A percentile compares a stretch with the other conserved stretches of the same genome.
Conservation (phyloP, 2,329 filamentous ascomycete genomes). For the Neoscytalidium dimidiatum region DNA sequence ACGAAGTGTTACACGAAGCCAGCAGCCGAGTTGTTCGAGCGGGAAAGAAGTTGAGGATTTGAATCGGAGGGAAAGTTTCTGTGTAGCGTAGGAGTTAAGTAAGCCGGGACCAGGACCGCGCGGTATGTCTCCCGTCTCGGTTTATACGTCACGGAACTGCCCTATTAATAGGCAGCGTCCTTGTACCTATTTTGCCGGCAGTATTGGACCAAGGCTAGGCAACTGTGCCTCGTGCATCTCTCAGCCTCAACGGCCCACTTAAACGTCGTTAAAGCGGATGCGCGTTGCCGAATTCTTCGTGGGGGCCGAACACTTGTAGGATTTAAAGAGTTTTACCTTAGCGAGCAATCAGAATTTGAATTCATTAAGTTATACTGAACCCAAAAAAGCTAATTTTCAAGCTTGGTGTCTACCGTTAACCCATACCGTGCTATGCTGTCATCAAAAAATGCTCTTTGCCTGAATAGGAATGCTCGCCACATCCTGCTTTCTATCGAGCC, state of each 20-base stretch:
- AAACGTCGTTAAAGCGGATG: background rate
- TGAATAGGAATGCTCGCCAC: background rate
- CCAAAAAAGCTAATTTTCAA: background rate
- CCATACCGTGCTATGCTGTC: background rate
- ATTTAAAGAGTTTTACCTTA: background rate
- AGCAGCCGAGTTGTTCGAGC: no score
- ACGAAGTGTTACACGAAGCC: no score
- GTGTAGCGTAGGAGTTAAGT: no score
- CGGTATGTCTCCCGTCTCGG: no score
- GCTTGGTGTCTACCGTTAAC: background rate
- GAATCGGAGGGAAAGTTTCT: no score
- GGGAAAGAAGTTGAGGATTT: no score
- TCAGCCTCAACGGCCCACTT: background rate
- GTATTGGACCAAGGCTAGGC: no score
- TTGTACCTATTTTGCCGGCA: background rate
- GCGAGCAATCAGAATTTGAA: no score
- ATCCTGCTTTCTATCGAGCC: background rate
- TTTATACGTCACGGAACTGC: no score
- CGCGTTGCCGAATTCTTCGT: background rate
- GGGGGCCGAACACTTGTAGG: background rate
- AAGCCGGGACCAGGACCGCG: no score
- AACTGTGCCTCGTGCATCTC: background rate
- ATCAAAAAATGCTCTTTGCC: background rate
- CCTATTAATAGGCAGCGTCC: no score
- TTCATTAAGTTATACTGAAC: no score